Evolutionary conservation across 2,329 filamentous ascomycete species (phyloP).

Genomic region (Apiospora arundinis): DNA sequence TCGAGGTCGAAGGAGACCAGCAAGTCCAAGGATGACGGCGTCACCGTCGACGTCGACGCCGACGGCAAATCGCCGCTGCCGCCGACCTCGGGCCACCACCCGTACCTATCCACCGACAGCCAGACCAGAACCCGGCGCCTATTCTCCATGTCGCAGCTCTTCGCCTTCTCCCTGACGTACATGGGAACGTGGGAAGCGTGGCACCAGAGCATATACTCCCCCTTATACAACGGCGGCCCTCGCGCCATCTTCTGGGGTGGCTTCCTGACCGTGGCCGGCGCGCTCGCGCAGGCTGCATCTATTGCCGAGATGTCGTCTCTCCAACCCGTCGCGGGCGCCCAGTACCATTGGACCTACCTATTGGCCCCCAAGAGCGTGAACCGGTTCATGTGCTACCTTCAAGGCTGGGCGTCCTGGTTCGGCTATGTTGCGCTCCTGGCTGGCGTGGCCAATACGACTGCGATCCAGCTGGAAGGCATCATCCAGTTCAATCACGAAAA

Average conservation of each 20-base stretch:
- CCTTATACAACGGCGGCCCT: neutral
- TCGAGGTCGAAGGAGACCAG: neutral
- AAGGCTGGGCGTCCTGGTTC: slow-evolving; percentile 6
- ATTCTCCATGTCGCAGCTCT: slow-evolving; percentile 2
- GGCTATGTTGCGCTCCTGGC: neutral
- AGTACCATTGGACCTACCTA: neutral
- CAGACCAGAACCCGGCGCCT: neutral
- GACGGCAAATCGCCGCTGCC: neutral
- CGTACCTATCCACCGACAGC: slow-evolving; percentile 2
- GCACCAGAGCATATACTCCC: slow-evolving; percentile 5
- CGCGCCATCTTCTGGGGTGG: slow-evolving; percentile 10
- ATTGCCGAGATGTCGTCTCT: slow-evolving; percentile 9
- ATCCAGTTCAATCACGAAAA: neutral
- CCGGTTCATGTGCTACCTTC: slow-evolving; percentile 4
- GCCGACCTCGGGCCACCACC: neutral
- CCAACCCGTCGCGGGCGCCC: neutral
- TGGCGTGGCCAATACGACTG: slow-evolving; percentile 7
- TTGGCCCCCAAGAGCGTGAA: neutral
- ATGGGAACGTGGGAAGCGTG: slow-evolving; percentile 3
- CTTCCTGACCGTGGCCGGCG: neutral
- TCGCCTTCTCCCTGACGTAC: neutral
- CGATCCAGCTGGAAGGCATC: neutral
- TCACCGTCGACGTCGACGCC: neutral
- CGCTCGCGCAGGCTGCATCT: neutral
- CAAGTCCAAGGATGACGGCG: neutral